Evolutionary conservation across 2,329 filamentous ascomycete genomes (phyloP), one percentile per base, ranked within the genome.

Genomic region (Clarireedia paspali): DNA sequence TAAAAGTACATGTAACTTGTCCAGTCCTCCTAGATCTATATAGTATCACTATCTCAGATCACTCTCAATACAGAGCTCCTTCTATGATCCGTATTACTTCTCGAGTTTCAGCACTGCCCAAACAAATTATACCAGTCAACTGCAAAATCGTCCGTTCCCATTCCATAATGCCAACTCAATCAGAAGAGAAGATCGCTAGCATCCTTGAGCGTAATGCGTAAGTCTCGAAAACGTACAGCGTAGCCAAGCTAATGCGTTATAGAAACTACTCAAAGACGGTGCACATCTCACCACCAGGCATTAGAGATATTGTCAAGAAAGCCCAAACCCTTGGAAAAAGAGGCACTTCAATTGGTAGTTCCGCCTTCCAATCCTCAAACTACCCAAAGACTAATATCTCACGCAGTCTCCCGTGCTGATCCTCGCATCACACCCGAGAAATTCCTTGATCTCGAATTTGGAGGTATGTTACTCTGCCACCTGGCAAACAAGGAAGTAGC

Each of bases 401-500:
- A 2, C 17, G 7, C 3, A 56, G 53, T 60, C 2, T 47, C 56
- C 10, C 57, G 56, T 42, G 46, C 44, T 20, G 56, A 58, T 39
- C 61, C 55, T 39, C 56, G 56, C 6, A 50, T 60, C 23, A 56
- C 50, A n/a, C 59, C 51, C 5, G 51, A 55, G 1, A 23, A 53
- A 3, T 61, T 58, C 12, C 46, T 61, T 4, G 54, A 39, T 48
- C 27, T 61, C 6, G 50, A 59, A n/a, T 53, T 57, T 47, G 36
- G 39, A n/a, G 57, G 58, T 55, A 20, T 9, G 30, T 9, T n/a
- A 17, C 1, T 15, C 27, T 42, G 40, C n/a, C 6, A 9, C 54
- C 42, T 34, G 4, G n/a, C 30, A 14, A 17, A 14, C 1, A 4
- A 23, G 34, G n/a, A 23, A 53, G 10, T 17, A 3, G 3, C 4